Conservation (phyloP, 371 early-diverging fungal genomes). For the Syncephalastrum racemosum region DNA sequence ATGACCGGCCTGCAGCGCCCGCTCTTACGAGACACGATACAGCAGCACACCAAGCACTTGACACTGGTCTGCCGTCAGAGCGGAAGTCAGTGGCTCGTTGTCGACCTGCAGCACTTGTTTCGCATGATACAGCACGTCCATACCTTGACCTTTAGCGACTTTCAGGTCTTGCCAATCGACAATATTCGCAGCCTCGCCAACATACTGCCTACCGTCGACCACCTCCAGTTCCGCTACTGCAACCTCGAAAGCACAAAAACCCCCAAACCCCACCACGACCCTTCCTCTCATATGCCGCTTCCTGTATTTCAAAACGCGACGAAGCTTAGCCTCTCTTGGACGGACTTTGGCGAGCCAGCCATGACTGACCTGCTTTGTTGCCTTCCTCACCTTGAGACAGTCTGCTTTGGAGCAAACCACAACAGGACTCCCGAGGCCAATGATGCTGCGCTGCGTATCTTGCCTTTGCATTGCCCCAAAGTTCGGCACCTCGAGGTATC, state of each 20-base stretch:
- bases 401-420: constrained; percentile 44
- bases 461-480: constrained; percentile 23
- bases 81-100: constrained; percentile 30
- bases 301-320: background rate
- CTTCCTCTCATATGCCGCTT: background rate
- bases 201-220: constrained; percentile 13
- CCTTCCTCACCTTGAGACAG: constrained; percentile 24
- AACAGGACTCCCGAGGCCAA: constrained; percentile 36
- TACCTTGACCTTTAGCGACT: constrained; percentile 35
- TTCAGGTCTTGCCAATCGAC: constrained; percentile 35
- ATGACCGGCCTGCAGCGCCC: constrained; percentile 20
- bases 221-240: constrained; percentile 34
- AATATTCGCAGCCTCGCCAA: constrained; percentile 32
- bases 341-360: constrained; percentile 39
- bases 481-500: constrained; percentile 30
- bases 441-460: constrained; percentile 23
- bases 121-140: constrained; percentile 19
- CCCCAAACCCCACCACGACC: background rate
- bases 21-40: constrained; percentile 19
- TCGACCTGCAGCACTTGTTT: constrained; percentile 16
- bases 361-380: constrained; percentile 21
- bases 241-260: constrained; percentile 16
- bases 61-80: constrained; percentile 38
- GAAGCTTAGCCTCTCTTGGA: constrained; percentile 27
- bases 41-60: constrained; percentile 23